These are phyloP conservation scores for Colletotrichum spaethianum DNA, from an alignment of 2,329 filamentous ascomycete genomes.

Conservation along the genomic window DNA sequence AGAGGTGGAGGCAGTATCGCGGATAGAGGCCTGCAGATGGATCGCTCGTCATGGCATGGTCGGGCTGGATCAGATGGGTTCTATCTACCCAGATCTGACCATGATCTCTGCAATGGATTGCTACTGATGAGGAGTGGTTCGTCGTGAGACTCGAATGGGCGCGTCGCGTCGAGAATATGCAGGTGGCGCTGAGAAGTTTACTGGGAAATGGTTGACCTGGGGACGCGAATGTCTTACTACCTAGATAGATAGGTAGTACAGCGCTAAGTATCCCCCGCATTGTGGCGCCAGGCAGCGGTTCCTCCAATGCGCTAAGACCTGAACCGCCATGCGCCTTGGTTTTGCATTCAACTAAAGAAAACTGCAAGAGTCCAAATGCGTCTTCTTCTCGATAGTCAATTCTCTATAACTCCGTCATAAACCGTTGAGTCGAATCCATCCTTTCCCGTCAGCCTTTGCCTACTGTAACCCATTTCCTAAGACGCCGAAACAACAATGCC, in stretches of 20 bases:
- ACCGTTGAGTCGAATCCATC: constrained; percentile 24
- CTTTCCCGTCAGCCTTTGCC: constrained; percentile 9
- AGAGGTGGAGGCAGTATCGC: constrained; percentile 74
- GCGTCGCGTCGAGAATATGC: constrained; percentile 14
- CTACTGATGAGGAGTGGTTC: neutral
- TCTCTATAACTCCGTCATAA: neutral
- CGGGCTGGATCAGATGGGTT: constrained; percentile 14
- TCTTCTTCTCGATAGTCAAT: neutral
- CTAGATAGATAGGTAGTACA: no score
- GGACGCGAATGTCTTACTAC: constrained; percentile 21
- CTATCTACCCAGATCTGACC: neutral
- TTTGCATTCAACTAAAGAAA: neutral
- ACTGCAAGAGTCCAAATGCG: neutral
- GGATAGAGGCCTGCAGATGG: constrained; percentile 64
- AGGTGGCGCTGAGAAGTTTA: neutral
- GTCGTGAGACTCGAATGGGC: neutral
- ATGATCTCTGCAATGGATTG: neutral
- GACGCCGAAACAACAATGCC: constrained; percentile 23
- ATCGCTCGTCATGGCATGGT: constrained; percentile 66
- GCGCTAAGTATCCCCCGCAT: constrained; percentile 25
- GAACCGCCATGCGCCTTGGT: neutral
- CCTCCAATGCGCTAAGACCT: neutral
- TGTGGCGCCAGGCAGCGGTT: constrained; percentile 10
- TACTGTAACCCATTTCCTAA: constrained; percentile 8
- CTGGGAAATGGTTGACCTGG: constrained; percentile 29